Evolutionary conservation across 2,329 filamentous ascomycete genomes (phyloP), one percentile per base, ranked within the genome.

Genomic region (Alternaria conjuncta): DNA sequence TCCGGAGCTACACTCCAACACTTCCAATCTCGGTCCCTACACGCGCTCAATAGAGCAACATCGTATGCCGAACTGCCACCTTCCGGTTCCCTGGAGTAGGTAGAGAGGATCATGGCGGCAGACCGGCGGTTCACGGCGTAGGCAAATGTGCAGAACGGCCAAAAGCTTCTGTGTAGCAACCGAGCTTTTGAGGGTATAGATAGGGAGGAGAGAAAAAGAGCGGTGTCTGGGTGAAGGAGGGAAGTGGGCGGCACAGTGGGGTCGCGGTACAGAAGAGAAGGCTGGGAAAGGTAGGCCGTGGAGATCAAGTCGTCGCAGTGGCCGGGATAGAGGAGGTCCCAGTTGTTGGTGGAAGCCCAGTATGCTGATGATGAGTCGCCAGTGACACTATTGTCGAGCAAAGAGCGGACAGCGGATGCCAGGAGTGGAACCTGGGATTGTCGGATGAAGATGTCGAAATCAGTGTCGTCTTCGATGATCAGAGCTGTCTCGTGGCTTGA

Each of bases 91-190:
- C 12, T 57, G 13, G 55, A 43, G 25, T 77, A 72, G 1, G 72
- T 62, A 18, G 58, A 53, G 1, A 80, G 62, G 10, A 82, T 71
- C 4, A 70, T 69, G 6, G 56, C 36, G 0, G 81, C 80, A 1
- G 78, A 77, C 9, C 61, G 46, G 5, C 78, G 71, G 0, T 74
- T 80, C 5, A 82, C 71, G 13, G 72, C 80, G 69, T 80, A 82
- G 41, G 75, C 80, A 64, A 81, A 82, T 2, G 80, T 82, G 69
- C 80, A 82, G 41, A 82, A 77, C 0, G 79, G 79, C 58, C 68
- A 78, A 49, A 69, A 65, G 12, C 75, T 73, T 41, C 74, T 70
- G 66, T 82, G 78, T 7, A 81, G 50, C 1, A 82, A 44, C 8
- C 80, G 73, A 0, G 70, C 69, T 6, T 72, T 62, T 8, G 68